These are phyloP conservation scores for Hyphopichia fennica DNA, from an alignment of 1,139 yeast species.

Conservation along the genomic window DNA sequence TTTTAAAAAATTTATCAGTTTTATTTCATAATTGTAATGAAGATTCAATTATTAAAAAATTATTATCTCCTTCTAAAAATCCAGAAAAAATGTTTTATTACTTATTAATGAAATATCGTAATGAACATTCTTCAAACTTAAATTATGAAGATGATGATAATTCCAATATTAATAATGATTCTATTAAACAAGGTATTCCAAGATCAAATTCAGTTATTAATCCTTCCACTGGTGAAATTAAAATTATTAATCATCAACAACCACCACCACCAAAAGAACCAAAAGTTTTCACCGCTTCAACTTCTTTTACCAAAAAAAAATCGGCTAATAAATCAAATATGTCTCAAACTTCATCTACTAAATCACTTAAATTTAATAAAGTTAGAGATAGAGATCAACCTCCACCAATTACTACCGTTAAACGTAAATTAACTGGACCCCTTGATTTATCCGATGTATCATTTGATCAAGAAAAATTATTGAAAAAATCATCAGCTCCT, in stretches of 20 bases:
- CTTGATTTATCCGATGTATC: conserved; percentile 11
- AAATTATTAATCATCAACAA: too few relatives aligned
- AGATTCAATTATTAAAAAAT: conserved; percentile 55
- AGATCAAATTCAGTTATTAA: conserved; percentile 49
- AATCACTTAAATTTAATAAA: conserved; percentile 11
- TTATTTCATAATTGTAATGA: conserved; percentile 87
- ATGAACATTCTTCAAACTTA: conserved; percentile 54
- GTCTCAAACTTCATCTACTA: conserved; percentile 24
- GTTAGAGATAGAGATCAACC: not conserved
- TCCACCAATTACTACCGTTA: conserved; percentile 18
- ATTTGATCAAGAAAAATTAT: not conserved
- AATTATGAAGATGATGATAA: conserved; percentile 16
- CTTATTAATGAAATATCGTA: conserved; percentile 77
- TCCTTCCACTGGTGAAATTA: conserved; percentile 20
- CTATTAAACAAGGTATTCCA: conserved; percentile 29
- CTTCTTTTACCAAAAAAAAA: conserved; percentile 40
- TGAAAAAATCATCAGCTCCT: not conserved
- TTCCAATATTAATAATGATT: conserved; percentile 15
- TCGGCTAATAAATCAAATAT: conserved; percentile 33
- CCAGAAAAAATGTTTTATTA: conserved; percentile 92
- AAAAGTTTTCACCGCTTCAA: conserved; percentile 34
- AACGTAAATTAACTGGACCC: conserved; percentile 26
- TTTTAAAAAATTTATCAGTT: conserved; percentile 80
- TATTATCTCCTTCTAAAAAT: conserved; percentile 60
- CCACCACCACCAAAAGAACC: too few relatives aligned